A percentile compares a stretch with the other conserved stretches of the same genome.
Evolutionary conservation across 768 basidiomycete species (phyloP).

Genomic region (Neoboletus magnificus): DNA sequence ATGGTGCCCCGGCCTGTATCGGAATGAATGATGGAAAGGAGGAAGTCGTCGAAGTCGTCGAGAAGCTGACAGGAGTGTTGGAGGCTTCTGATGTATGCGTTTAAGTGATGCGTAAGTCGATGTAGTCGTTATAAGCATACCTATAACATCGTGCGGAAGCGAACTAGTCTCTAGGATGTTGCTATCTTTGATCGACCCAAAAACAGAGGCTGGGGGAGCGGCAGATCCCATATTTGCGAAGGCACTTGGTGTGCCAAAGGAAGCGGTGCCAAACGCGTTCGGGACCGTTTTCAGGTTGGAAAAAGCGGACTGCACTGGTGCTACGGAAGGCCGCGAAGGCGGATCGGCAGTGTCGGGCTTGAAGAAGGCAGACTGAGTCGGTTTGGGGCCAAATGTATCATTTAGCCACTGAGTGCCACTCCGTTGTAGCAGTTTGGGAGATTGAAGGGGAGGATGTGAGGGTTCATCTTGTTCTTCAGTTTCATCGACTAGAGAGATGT

Average conservation of each 20-base stretch:
- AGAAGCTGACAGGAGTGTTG: not conserved
- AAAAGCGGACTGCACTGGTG: slow-evolving; percentile 30
- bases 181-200: slow-evolving; percentile 3
- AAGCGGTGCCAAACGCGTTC: slow-evolving; percentile 33
- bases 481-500: slow-evolving; percentile 21
- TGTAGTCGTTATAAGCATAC: slow-evolving; percentile 6
- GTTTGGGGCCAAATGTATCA: slow-evolving; percentile 30
- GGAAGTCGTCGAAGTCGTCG: not conserved
- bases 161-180: not conserved
- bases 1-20: not conserved
- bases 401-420: slow-evolving; percentile 33
- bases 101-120: not conserved
- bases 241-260: slow-evolving; percentile 15
- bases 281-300: slow-evolving; percentile 32
- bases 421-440: slow-evolving; percentile 20
- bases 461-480: slow-evolving; percentile 17
- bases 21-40: not conserved
- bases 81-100: not conserved
- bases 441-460: not conserved
- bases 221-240: slow-evolving; percentile 3
- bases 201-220: slow-evolving; percentile 2
- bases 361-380: slow-evolving; percentile 25
- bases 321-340: slow-evolving; percentile 14
- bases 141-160: slow-evolving; percentile 3
- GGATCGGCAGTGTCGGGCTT: slow-evolving; percentile 4